Percentiles rank a stretch among this genome's conserved stretches.
These are phyloP conservation scores for Lentinula novae-zelandiae DNA, from an alignment of 1,284 basidiomycete species.

Conservation along the genomic window DNA sequence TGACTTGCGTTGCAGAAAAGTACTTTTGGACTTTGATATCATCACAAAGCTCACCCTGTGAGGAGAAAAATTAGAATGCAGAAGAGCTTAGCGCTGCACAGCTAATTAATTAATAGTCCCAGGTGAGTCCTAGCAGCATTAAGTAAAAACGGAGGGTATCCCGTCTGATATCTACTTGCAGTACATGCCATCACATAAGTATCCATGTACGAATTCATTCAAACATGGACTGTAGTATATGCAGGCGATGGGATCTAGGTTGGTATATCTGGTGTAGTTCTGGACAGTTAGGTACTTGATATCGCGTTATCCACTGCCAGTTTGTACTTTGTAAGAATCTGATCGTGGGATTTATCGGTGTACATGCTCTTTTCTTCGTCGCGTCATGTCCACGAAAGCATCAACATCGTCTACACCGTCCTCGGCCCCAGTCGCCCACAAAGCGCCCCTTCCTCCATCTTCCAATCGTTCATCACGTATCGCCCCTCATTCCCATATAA, in stretches of 20 bases:
- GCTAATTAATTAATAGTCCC: too few species aligned
- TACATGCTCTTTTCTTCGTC: background rate
- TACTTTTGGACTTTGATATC: conserved; percentile 21
- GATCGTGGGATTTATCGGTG: background rate
- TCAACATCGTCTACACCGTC: conserved; percentile 31
- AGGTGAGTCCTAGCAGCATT: too few species aligned
- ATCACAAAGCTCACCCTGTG: background rate
- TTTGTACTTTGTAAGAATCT: background rate
- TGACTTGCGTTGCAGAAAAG: conserved; percentile 21
- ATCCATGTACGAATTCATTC: too few species aligned
- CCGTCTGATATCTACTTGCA: background rate
- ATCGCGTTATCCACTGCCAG: too few species aligned
- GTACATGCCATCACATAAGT: background rate
- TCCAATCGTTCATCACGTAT: conserved; percentile 80
- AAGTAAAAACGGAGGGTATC: too few species aligned
- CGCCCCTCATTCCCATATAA: conserved; percentile 92
- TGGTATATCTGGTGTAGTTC: too few species aligned
- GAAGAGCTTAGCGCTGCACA: too few species aligned
- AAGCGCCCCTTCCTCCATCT: conserved; percentile 66
- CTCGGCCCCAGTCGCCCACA: conserved; percentile 61
- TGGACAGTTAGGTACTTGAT: too few species aligned
- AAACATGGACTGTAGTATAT: too few species aligned
- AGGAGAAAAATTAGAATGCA: too few species aligned
- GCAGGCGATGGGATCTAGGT: too few species aligned
- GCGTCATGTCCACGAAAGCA: conserved; percentile 15